Base-by-base conservation (phyloP, 2,329 filamentous ascomycete genomes). In the Talaromyces piceae region DNA sequence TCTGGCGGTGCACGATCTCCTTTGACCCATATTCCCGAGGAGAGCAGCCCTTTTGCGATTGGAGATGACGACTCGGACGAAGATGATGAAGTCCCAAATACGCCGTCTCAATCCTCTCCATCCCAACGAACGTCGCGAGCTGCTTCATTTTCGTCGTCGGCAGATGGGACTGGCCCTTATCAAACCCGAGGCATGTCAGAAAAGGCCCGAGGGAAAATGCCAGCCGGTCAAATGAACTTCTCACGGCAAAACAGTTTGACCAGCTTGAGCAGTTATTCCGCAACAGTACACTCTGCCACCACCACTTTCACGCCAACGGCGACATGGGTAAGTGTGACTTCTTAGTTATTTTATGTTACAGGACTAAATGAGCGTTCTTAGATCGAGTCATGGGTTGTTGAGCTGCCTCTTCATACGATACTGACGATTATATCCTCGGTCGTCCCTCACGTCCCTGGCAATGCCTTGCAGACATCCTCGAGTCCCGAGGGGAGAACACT, bases 121-220 rank as follows among this genome's bases (percentile, higher is more conserved):
- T 83, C 60, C 77, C 79, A 55, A 30, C 67, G 69, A 18, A 73
- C 71, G 16, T 80, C 79, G 16, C 78, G 83, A 31, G 80, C 85
- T 20, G 84, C 87, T 3, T 91, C 88, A 0, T 75, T 86, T 18
- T 81, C 82, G 25, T 80, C 79, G 0, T 81, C 81, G 0, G 71
- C 80, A 1, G 89, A 94, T 53, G 90, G 94, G 54, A 85, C 86
- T 3, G 81, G 95, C 8, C 90, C 89, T 12, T 77, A 83, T 18
- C 91, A 96, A 65, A 67, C 95, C 26, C 81, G 88, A 52, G 90
- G 90, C 50, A 95, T 97, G 88, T 96, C 91, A 18, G 93, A 97
- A 69, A 98, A 97, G 67, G 93, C 93, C 13, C 79, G 93, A 46
- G 93, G 93, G 6, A 98, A 98, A 69, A 89, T 95, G 83, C 93